Percentiles rank a stretch among this genome's conserved stretches.
phyloP scores from a whole-genome alignment of 176 grass and related monocot genomes.

The Oryza meyeriana region DNA sequence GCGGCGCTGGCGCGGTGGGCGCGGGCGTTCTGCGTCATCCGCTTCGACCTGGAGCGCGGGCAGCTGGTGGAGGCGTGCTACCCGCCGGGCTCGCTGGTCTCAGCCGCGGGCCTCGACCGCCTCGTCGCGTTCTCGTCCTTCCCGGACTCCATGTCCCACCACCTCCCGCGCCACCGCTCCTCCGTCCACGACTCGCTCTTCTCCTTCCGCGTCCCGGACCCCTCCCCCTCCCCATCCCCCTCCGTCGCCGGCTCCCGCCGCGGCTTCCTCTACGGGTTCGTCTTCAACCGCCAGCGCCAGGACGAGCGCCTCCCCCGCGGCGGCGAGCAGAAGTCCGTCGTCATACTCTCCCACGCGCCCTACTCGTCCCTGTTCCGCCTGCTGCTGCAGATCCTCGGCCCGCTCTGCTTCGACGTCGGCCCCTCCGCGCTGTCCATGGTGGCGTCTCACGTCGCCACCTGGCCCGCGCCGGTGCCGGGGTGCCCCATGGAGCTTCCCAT shows the following conservation, averaged over 20 bases:
- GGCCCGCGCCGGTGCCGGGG: constrained; percentile 63
- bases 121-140: constrained; percentile 97
- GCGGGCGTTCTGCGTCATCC: constrained; percentile 80
- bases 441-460: constrained; percentile 80
- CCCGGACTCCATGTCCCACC: constrained; percentile 98
- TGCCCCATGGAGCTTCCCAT: constrained; percentile 78
- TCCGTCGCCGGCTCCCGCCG: background rate
- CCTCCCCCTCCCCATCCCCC: constrained; percentile 16
- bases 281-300: constrained; percentile 97
- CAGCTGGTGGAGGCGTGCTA: constrained; percentile 80
- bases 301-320: constrained; percentile 91
- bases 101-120: constrained; percentile 54
- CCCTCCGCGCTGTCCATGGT: constrained; percentile 72
- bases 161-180: constrained; percentile 85
- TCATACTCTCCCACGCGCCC: constrained; percentile 74
- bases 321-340: constrained; percentile 95
- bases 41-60: constrained; percentile 96
- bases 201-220: constrained; percentile 79
- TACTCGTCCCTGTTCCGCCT: constrained; percentile 79
- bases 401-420: constrained; percentile 96
- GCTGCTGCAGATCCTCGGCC: constrained; percentile 92
- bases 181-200: constrained; percentile 94
- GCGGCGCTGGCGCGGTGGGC: constrained; percentile 69
- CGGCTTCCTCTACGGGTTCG: constrained; percentile 79
- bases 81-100: constrained; percentile 57